phyloP scores from a whole-genome alignment of 495 filamentous ascomycete genomes.

The Podospora bellae-mahoneyi region DNA sequence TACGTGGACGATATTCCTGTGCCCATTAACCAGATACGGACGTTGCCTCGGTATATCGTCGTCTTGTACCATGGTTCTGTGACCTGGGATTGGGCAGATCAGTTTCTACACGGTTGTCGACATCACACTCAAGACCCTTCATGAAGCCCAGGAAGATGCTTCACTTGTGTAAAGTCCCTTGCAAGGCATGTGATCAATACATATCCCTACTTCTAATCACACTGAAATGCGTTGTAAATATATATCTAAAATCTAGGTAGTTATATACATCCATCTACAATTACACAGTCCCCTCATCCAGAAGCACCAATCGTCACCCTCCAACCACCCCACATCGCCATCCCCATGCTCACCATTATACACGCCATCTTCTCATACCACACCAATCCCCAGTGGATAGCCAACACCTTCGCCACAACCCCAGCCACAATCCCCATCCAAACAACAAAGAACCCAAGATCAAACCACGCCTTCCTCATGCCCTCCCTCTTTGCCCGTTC shows the following conservation, averaged over 20 bases:
- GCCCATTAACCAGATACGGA: no score
- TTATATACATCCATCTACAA: not conserved
- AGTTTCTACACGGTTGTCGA: no score
- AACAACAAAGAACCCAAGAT: constrained; percentile 19
- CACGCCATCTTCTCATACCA: constrained; percentile 11
- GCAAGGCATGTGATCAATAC: no score
- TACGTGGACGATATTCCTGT: no score
- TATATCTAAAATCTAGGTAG: not conserved
- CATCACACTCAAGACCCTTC: no score
- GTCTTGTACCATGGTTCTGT: no score
- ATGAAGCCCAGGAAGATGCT: no score
- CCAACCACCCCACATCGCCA: constrained; percentile 12
- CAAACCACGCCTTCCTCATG: constrained; percentile 15
- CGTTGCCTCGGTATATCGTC: no score
- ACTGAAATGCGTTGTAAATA: no score
- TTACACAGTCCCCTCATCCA: not conserved
- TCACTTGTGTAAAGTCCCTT: no score
- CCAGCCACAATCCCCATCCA: constrained; percentile 17
- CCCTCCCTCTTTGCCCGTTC: constrained; percentile 11
- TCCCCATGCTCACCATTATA: not conserved
- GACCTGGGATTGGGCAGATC: no score
- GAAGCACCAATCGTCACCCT: constrained; percentile 7
- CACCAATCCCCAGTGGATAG: not conserved
- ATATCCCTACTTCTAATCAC: not conserved
- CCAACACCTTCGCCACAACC: constrained; percentile 6